Evolutionary conservation across 352 stramenopile species (phyloP), one percentile per base, ranked within the genome.

Genomic region (Globisporangium sylvaticum): DNA sequence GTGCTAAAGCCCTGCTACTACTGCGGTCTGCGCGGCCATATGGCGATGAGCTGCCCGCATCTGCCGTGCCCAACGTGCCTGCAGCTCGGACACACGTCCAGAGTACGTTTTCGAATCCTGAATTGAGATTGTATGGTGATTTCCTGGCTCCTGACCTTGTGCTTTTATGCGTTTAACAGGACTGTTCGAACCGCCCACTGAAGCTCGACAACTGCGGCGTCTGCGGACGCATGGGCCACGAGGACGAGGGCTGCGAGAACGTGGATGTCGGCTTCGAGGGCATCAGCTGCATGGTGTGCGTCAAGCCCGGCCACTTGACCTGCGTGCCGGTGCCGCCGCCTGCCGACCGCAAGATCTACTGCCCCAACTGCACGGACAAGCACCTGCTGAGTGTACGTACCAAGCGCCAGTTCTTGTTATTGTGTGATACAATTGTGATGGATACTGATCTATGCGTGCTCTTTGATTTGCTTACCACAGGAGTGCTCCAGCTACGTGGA

Each of bases 241-340:
- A 72, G 31, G 72, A 75, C 50, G 64, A 79, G 0, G 65, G 80
- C 25, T 90, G 81, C 63, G 59, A 80, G 27, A 78, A 79, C n/a
- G 62, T 70, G 5, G 68, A 65, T 10, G 70, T 29, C 9, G 71
- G 70, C 24, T 25, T 70, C 9, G 48, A 70, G 39, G 68, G 72
- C 32, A 66, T 88, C 55, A 86, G 73, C 37, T 94, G 87, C 72
- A 93, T 94, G 83, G 84, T 94, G 52, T 94, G 87, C 61, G 75
- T 76, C 9, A 64, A 79, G 58, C 55, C 70, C 8, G 84, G 84
- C 31, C 87, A 94, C 71, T 64, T 91, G 68, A 78, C 88, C 58
- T 93, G 87, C 75, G 78, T 81, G 3, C 87, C 87, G 0, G 64
- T 92, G 53, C 80, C 84, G 0, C 77, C 81, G 46, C 84, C 87